These are phyloP conservation scores for Erysimum pusillum DNA, from an alignment of 441 rosid species.

Conservation along the genomic window DNA sequence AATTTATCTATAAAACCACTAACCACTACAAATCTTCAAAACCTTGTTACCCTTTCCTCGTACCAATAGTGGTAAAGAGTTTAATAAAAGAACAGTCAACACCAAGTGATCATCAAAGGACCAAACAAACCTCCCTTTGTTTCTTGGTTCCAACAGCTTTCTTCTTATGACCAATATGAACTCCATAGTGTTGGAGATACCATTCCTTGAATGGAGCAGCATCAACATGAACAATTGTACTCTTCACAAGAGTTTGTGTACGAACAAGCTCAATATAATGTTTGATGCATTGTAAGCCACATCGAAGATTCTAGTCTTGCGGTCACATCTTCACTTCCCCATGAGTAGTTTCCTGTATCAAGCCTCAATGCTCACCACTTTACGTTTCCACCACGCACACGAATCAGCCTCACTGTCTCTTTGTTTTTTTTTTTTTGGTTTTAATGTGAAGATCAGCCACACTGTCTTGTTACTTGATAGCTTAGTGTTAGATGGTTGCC, in stretches of 20 bases:
- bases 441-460: no score
- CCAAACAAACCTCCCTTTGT: slow-evolving; percentile 46
- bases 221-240: slow-evolving; percentile 61
- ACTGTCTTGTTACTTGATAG: slow-evolving; percentile 62
- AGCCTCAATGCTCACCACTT: slow-evolving; percentile 65
- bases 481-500: slow-evolving; percentile 58
- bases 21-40: no score
- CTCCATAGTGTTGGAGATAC: slow-evolving; percentile 61
- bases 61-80: no score
- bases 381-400: slow-evolving; percentile 61
- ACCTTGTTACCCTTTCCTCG: no score
- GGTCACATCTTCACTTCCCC: slow-evolving; percentile 62
- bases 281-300: slow-evolving; percentile 62
- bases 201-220: slow-evolving; percentile 63
- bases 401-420: slow-evolving; percentile 59
- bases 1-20: no score
- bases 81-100: neutral
- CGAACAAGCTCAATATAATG: slow-evolving; percentile 62
- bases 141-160: slow-evolving; percentile 51
- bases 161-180: slow-evolving; percentile 62
- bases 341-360: slow-evolving; percentile 57
- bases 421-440: no score
- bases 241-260: slow-evolving; percentile 57
- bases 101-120: neutral
- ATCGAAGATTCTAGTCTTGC: slow-evolving; percentile 57